Evolutionary conservation across 2,329 filamentous ascomycete genomes (phyloP).

Genomic region (Hymenoscyphus salicellus): DNA sequence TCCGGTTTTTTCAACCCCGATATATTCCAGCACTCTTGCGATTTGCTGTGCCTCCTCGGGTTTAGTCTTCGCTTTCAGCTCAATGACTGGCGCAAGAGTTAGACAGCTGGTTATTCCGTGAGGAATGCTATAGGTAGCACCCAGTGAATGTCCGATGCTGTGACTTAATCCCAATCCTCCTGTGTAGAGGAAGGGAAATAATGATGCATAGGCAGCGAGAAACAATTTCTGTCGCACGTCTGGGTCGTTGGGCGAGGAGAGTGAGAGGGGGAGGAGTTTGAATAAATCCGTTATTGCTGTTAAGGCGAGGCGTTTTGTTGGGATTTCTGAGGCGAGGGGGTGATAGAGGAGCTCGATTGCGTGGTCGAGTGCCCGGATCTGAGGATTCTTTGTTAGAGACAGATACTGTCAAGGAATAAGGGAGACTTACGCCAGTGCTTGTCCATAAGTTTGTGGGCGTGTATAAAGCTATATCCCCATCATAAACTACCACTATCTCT

Average conservation of each 20-base stretch:
- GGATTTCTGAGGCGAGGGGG: slow-evolving; percentile 49
- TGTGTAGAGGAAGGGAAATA: slow-evolving; percentile 50
- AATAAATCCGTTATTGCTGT: slow-evolving; percentile 48
- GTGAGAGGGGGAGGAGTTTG: slow-evolving; percentile 46
- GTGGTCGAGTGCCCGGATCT: slow-evolving; percentile 52
- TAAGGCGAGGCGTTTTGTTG: slow-evolving; percentile 45
- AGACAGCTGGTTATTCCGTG: slow-evolving; percentile 55
- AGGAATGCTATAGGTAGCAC: slow-evolving; percentile 53
- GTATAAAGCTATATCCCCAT: slow-evolving; percentile 48
- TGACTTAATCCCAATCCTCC: slow-evolving; percentile 50
- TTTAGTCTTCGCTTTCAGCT: slow-evolving; percentile 47
- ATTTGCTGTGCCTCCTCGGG: slow-evolving; percentile 44
- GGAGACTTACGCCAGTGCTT: slow-evolving; percentile 42
- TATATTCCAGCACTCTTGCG: slow-evolving; percentile 43
- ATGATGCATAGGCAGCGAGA: slow-evolving; percentile 49
- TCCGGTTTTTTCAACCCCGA: slow-evolving; percentile 40
- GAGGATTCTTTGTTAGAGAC: not conserved
- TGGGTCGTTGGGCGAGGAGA: slow-evolving; percentile 44
- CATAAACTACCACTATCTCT: slow-evolving; percentile 49
- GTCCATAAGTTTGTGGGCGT: slow-evolving; percentile 50
- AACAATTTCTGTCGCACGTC: slow-evolving; percentile 50
- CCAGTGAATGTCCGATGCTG: slow-evolving; percentile 50
- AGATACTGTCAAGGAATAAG: not conserved
- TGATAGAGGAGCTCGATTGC: slow-evolving; percentile 54
- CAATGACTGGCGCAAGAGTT: slow-evolving; percentile 52